Evolutionary conservation across 179 eudicot genomes (phyloP).

Genomic region (Silene vulgaris): DNA sequence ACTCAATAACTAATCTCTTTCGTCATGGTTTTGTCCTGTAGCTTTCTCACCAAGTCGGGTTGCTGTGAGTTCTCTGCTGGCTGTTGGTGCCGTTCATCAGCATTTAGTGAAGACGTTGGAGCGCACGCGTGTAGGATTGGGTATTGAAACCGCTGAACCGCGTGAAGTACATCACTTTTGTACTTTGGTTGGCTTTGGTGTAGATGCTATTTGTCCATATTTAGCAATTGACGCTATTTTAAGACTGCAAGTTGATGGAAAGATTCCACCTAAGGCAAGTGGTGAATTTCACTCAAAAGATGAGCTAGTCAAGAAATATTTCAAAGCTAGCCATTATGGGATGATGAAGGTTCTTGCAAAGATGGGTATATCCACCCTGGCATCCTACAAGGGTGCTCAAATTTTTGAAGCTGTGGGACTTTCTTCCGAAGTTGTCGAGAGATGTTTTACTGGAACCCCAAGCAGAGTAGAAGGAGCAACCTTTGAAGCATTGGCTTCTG

Average conservation of each 20-base stretch:
- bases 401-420: conserved; percentile 97
- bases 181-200: conserved; percentile 93
- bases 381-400: conserved; percentile 99
- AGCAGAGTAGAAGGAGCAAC: conserved; percentile 99
- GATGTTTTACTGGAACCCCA: conserved; percentile 86
- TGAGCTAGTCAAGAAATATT: conserved; percentile 77
- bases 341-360: conserved; percentile 99
- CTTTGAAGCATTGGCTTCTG: conserved; percentile 75
- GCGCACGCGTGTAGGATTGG: conserved; percentile 76
- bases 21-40: conserved; percentile 22
- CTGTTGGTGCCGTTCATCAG: conserved; percentile 98
- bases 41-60: conserved; percentile 79
- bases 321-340: conserved; percentile 83
- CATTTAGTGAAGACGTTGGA: conserved; percentile 82
- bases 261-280: conserved; percentile 77
- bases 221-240: conserved; percentile 85
- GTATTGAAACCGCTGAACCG: conserved; percentile 97
- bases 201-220: conserved; percentile 95
- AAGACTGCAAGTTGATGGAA: conserved; percentile 94
- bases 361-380: conserved; percentile 98
- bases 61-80: conserved; percentile 91
- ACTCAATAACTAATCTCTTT: conserved; percentile 19
- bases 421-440: conserved; percentile 83
- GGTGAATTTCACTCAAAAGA: conserved; percentile 78
- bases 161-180: conserved; percentile 99